Conservation (phyloP, 208 protist species). For the Endotrypanum monterogeii region DNA sequence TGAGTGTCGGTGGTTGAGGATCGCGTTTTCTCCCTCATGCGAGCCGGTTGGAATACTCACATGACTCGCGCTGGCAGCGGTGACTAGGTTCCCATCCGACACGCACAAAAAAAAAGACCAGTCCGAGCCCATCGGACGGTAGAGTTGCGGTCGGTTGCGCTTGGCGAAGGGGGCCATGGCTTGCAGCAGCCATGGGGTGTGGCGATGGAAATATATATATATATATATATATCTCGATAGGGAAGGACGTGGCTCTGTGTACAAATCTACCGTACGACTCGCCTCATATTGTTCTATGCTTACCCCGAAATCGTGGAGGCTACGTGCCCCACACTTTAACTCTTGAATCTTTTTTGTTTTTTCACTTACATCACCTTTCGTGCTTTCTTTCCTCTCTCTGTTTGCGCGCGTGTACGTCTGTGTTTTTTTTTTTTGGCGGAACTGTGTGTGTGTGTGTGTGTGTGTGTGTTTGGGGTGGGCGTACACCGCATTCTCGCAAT, state of each 20-base stretch:
- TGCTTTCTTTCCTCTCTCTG: background rate
- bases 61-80: no score
- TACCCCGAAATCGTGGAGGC: background rate
- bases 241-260: background rate
- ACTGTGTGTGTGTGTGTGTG: no score
- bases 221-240: no score
- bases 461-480: no score
- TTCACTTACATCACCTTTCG: background rate
- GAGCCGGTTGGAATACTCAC: background rate
- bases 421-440: no score
- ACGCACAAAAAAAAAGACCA: background rate
- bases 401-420: background rate
- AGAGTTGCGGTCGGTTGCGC: no score
- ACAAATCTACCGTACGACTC: no score
- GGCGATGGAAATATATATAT: background rate
- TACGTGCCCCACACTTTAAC: background rate
- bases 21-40: background rate
- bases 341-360: background rate
- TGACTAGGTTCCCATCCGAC: background rate
- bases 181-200: background rate
- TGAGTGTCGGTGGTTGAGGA: background rate
- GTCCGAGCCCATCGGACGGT: no score
- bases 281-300: no score
- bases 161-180: no score
- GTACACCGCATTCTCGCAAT: no score